These are phyloP conservation scores for Imleria badia DNA, from an alignment of 768 basidiomycete species.

Conservation along the genomic window DNA sequence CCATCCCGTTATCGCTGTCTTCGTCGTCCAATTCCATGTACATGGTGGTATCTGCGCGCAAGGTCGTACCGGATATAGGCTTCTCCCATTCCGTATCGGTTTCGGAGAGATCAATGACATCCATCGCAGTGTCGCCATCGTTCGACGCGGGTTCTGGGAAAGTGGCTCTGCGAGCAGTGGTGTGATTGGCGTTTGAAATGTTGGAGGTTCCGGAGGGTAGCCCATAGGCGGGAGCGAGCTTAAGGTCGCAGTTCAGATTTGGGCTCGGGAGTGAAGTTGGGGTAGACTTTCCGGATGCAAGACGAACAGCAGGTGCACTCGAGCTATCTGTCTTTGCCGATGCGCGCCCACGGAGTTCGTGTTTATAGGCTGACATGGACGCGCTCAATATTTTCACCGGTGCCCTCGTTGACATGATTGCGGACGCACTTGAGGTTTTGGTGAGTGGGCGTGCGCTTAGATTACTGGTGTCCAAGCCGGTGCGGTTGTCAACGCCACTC, in stretches of 20 bases:
- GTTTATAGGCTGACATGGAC: neutral
- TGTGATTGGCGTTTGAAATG: neutral
- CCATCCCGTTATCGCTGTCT: conserved; percentile 17
- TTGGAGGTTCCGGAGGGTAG: neutral
- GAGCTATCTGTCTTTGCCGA: conserved; percentile 9
- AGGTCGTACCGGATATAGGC: neutral
- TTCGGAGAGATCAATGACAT: conserved; percentile 20
- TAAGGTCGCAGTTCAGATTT: conserved; percentile 11
- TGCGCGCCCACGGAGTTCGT: neutral
- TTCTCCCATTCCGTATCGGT: conserved; percentile 21
- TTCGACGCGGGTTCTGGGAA: neutral
- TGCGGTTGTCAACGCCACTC: neutral
- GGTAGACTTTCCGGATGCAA: conserved; percentile 14
- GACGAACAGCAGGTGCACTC: neutral
- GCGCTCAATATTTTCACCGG: neutral
- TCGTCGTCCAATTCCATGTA: conserved; percentile 20
- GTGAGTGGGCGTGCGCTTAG: conserved; percentile 5
- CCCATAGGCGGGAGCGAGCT: conserved; percentile 1
- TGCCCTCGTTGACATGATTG: conserved; percentile 1
- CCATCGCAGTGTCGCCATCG: conserved; percentile 16
- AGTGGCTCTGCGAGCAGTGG: neutral
- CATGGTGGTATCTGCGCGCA: conserved; percentile 2
- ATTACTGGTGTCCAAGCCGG: neutral
- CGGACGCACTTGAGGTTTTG: conserved; percentile 18
- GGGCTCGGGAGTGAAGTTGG: conserved; percentile 10